Base-by-base conservation (phyloP, 352 stramenopile genomes). In the Phytophthora hybrid region DNA sequence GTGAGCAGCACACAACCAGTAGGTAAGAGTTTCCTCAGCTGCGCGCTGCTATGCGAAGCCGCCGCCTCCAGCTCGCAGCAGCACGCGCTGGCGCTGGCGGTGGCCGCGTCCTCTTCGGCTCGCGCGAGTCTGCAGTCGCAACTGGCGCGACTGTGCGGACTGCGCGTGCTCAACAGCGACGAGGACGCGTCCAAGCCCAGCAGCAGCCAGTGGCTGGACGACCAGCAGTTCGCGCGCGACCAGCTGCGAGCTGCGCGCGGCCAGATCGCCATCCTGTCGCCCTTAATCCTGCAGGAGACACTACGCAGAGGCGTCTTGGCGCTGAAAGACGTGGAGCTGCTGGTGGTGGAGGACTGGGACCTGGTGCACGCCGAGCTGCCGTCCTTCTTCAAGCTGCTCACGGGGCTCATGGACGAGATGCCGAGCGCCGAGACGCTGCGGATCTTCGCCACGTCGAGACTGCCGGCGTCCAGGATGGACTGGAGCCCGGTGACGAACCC, bases 11-110 rank as follows among this genome's bases (percentile, higher is more conserved):
- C 81, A 23, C 75, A 77, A 34, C 63, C 77, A 13, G 68, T 95
- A 6, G 90, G 90, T 52, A 95, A 95, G 75, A 95, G 85, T 10
- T 91, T 92, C 68, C 57, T 92, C 18, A 78, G 82, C 49, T 82
- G 78, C 16, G 73, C 84, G 46, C 66, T 92, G 53, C 60, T 93
- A 49, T 82, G 82, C 54, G 87, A 92, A 49, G 59, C 71, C 1
- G 57, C 74, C 7, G 63, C 66, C 16, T 55, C 62, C 21, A 57
- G 39, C 34, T 23, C 73, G 16, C 31, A 71, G 39, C 61, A 61
- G 1, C 56, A 82, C 29, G 77, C 73, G 23, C 23, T 26, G 23
- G 23, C 23, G 10, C 64, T 93, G 6, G 84, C 81, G 7, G 66
- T 93, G 41, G 87, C 80, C 16, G 57, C 84, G 13, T 84, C 80